phyloP scores from a whole-genome alignment of 768 basidiomycete species.

The Rhodotorula diobovata region DNA sequence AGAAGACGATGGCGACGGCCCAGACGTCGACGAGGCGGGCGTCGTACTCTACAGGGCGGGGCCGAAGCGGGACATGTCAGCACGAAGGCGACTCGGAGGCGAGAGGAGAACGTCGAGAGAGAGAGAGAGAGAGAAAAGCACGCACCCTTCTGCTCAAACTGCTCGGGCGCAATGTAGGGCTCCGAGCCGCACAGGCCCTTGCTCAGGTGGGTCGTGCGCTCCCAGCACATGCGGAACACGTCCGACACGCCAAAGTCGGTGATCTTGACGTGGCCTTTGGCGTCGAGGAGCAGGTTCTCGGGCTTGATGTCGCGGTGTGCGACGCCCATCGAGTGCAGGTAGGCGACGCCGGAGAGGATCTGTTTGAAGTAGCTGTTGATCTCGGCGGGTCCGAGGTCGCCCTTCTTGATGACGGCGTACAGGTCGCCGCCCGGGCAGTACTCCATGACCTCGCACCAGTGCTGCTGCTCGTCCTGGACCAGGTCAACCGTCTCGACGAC shows the following conservation, averaged over 20 bases:
- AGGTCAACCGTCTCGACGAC: slow-evolving; percentile 98
- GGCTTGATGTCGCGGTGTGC: slow-evolving; percentile 98
- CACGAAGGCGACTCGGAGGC: no score
- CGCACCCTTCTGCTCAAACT: slow-evolving; percentile 95
- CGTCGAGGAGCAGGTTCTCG: slow-evolving; percentile 93
- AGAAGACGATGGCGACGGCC: slow-evolving; percentile 95
- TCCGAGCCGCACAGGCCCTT: slow-evolving; percentile 96
- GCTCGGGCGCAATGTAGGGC: slow-evolving; percentile 97
- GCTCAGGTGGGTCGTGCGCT: slow-evolving; percentile 91
- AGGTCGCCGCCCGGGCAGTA: slow-evolving; percentile 95
- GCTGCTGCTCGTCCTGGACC: slow-evolving; percentile 91
- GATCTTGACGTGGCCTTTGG: slow-evolving; percentile 72
- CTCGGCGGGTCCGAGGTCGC: slow-evolving; percentile 81
- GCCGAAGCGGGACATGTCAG: background rate
- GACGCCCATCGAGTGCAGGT: slow-evolving; percentile 92
- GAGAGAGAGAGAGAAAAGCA: slow-evolving; percentile 28
- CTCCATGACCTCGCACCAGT: slow-evolving; percentile 99
- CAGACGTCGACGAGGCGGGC: slow-evolving; percentile 95
- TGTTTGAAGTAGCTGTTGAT: slow-evolving; percentile 99
- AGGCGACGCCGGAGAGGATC: slow-evolving; percentile 77
- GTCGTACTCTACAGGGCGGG: slow-evolving; percentile 69
- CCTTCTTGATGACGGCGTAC: slow-evolving; percentile 98
- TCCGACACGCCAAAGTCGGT: slow-evolving; percentile 98
- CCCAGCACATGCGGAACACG: slow-evolving; percentile 98
- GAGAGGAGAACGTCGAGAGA: background rate